Evolutionary conservation across 305 asterid genomes (phyloP), one percentile per base, ranked within the genome.

Genomic region (Plantago coronopus): DNA sequence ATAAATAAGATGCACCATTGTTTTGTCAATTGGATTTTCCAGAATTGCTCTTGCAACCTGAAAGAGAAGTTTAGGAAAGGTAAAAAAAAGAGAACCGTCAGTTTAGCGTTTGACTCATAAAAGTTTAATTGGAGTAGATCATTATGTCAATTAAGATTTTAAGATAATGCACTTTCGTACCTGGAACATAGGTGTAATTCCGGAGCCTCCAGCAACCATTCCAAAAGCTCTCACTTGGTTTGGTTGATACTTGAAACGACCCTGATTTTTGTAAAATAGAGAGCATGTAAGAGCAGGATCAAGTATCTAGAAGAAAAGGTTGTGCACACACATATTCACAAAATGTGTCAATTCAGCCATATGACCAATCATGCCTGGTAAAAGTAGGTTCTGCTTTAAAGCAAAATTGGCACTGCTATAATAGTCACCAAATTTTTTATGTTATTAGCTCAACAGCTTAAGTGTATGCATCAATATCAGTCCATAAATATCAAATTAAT

Each of bases 161-260:
- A 0, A 50, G 38, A 63, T 49, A 42, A 2, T 69, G 59, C 46
- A 68, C 50, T 31, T 60, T 62, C 57, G 59, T 54, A 88, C 98
- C 98, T 91, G 98, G 76, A 88, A 88, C 98, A 91, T 91, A 19
- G 98, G 98, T 38, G 98, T 91, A 63, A 91, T 86, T 75, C 98
- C 96, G 34, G 98, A 88, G 56, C 98, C 98, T 60, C 98, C 98
- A 66, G 95, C 98, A 74, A 91, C 78, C 98, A 91, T 91, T 54
- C 98, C 98, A 59, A 91, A 91, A 54, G 95, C 95, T 70, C 95
- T 88, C 48, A 84, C 95, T 79, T 88, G 83, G 46, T 87, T 81
- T 21, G 93, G 95, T 67, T 84, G 91, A 69, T 91, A 91, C 82
- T 57, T 91, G 48, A 88, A 88, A 29, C 93, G 95, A 27, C 96